Evolutionary conservation across 2,329 filamentous ascomycete genomes (phyloP).

Genomic region (Myriosclerotinia scirpicola): DNA sequence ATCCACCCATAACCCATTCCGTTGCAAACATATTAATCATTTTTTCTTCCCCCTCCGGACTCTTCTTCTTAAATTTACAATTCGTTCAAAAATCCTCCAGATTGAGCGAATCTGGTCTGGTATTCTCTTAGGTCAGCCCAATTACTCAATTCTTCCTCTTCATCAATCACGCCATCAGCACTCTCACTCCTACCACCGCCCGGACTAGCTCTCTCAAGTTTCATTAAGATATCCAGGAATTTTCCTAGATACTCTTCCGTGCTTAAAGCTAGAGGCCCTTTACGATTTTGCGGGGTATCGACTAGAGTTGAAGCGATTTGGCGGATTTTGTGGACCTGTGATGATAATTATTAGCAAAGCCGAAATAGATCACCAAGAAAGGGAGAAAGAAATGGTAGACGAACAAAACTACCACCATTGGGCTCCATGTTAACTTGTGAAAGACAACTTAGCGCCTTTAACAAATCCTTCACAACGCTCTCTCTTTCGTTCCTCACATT

Average conservation of each 20-base stretch:
- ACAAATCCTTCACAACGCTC: conserved; percentile 75
- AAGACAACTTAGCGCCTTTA: conserved; percentile 72
- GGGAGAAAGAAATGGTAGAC: conserved; percentile 35
- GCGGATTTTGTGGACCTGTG: conserved; percentile 73
- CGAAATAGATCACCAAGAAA: background rate
- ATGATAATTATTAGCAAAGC: conserved; percentile 22
- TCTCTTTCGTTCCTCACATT: conserved; percentile 75
- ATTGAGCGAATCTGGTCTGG: conserved; percentile 69
- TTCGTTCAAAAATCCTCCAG: conserved; percentile 52
- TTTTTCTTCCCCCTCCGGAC: background rate
- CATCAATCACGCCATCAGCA: conserved; percentile 52
- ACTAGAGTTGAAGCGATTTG: conserved; percentile 80
- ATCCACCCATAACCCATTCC: conserved; percentile 1
- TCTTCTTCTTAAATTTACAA: background rate
- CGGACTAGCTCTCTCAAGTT: conserved; percentile 57
- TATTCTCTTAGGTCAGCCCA: conserved; percentile 81
- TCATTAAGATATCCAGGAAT: conserved; percentile 73
- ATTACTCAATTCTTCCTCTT: conserved; percentile 72
- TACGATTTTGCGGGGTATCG: conserved; percentile 55
- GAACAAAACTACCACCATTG: conserved; percentile 63
- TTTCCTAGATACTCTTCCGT: conserved; percentile 70
- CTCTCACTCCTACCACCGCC: conserved; percentile 46
- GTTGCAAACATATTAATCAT: conserved; percentile 11
- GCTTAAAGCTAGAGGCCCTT: conserved; percentile 53
- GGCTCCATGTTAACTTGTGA: conserved; percentile 83